Conservation (phyloP, 306 rosid species). For the Quercus aquifolioides region DNA sequence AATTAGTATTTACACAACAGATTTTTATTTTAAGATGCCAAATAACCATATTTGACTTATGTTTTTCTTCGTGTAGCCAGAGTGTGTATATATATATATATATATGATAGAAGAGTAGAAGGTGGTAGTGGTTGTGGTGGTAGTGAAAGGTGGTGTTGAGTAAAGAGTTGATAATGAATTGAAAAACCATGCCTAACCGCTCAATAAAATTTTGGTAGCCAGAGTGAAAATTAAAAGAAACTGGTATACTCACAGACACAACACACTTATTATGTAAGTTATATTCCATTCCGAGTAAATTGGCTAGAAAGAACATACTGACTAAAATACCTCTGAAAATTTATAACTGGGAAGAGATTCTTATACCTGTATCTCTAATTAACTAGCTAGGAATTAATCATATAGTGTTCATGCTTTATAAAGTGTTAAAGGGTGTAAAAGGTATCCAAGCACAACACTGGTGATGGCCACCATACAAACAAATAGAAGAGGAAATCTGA, state of each 20-base stretch:
- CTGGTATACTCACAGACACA: background rate
- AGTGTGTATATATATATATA: too few species aligned
- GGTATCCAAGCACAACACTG: constrained; percentile 61
- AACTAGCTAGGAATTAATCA: background rate
- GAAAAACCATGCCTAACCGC: too few species aligned
- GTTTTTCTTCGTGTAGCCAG: too few species aligned
- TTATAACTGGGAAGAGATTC: background rate
- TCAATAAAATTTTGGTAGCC: too few species aligned
- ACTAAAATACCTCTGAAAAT: constrained; percentile 8
- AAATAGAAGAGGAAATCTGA: constrained; percentile 71
- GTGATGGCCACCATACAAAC: constrained; percentile 77
- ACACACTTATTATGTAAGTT: background rate
- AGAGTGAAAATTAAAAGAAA: background rate
- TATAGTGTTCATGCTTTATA: background rate
- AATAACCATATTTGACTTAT: too few species aligned
- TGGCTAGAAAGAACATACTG: background rate
- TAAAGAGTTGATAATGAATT: too few species aligned
- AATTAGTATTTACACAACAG: too few species aligned
- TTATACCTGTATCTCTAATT: background rate
- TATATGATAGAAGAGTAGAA: too few species aligned
- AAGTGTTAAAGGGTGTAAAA: constrained; percentile 40
- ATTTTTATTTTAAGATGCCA: too few species aligned
- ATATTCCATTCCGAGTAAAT: background rate
- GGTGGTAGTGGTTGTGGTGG: too few species aligned
- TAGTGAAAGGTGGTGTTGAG: too few species aligned